Evolutionary conservation across 441 rosid genomes (phyloP).

Genomic region (Macaranga tanarius): DNA sequence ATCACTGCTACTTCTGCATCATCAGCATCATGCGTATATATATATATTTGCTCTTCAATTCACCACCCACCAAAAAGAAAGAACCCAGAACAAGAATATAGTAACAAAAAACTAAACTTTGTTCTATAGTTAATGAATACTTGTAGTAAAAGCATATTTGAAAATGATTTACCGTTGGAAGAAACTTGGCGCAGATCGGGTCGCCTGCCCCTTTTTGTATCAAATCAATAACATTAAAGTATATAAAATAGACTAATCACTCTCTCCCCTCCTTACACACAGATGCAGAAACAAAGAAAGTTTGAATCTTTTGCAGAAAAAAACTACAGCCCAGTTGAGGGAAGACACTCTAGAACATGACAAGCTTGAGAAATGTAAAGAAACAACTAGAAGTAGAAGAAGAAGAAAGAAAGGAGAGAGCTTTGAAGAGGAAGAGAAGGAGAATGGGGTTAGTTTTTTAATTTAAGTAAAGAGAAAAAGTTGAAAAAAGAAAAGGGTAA

Average conservation of each 20-base stretch:
- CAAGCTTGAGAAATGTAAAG: neutral
- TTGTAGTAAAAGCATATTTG: constrained; percentile 2
- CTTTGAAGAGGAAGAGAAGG: neutral
- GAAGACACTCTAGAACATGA: neutral
- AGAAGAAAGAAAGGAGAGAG: neutral
- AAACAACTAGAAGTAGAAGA: neutral
- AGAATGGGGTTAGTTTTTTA: neutral
- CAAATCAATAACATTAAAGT: constrained; percentile 18
- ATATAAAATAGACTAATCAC: neutral
- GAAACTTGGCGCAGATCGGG: constrained; percentile 24
- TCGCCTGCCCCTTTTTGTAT: constrained; percentile 12
- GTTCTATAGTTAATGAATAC: neutral
- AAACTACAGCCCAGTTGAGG: neutral
- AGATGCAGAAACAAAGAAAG: neutral
- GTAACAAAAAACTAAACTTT: neutral
- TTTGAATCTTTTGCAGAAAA: neutral
- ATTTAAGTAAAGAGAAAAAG: neutral
- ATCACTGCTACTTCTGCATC: constrained; percentile 29
- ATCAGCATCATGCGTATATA: neutral
- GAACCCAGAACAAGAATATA: neutral
- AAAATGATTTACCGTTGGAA: constrained; percentile 14
- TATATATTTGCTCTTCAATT: neutral
- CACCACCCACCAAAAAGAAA: neutral
- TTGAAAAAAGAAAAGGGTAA: too few relatives aligned
- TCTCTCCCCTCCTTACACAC: neutral